phyloP scores from a whole-genome alignment of 2,329 filamentous ascomycete species.

The Diaporthe amygdali region DNA sequence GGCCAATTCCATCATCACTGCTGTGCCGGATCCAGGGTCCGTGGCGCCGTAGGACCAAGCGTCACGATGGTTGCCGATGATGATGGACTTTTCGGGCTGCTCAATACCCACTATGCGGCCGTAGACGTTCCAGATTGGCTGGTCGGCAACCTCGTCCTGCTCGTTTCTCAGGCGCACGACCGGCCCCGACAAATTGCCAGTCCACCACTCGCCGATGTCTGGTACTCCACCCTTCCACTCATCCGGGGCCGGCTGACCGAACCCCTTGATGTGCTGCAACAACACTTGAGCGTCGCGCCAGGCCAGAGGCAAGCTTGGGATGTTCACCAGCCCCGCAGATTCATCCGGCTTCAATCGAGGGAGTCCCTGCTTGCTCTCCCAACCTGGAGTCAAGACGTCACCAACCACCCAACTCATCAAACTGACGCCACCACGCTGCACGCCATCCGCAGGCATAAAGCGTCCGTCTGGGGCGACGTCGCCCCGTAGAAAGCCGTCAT shows the following conservation, averaged over 20 bases:
- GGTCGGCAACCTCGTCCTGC: conserved; percentile 81
- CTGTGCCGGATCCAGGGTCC: conserved; percentile 87
- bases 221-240: conserved; percentile 81
- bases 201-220: conserved; percentile 81
- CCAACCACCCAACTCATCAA: conserved; percentile 84
- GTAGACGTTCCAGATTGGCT: conserved; percentile 92
- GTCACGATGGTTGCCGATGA: conserved; percentile 93
- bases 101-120: conserved; percentile 85
- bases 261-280: conserved; percentile 75
- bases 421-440: conserved; percentile 82
- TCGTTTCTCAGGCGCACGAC: conserved; percentile 83
- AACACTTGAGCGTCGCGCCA: conserved; percentile 88
- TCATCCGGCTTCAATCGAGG: conserved; percentile 73
- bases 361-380: conserved; percentile 69
- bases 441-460: conserved; percentile 80
- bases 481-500: conserved; percentile 81
- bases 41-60: conserved; percentile 88
- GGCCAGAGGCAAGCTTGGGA: conserved; percentile 87
- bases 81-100: conserved; percentile 80
- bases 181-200: conserved; percentile 77
- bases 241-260: conserved; percentile 71
- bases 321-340: conserved; percentile 75
- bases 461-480: conserved; percentile 76
- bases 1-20: conserved; percentile 87
- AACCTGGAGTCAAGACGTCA: conserved; percentile 91